Base-by-base conservation (phyloP, 805 yeast species). In the Suhomyces tanzawaensis region DNA sequence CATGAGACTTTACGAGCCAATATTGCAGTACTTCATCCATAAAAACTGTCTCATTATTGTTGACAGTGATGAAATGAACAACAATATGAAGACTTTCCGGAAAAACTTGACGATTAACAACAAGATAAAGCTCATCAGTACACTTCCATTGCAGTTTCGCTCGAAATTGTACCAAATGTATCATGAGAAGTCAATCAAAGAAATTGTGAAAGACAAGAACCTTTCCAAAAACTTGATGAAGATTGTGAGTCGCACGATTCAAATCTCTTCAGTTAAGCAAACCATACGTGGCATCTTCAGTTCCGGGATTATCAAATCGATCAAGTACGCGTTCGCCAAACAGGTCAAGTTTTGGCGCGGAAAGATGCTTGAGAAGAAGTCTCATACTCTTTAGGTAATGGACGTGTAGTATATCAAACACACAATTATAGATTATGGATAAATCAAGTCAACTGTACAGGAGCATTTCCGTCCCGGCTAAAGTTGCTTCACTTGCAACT, bases 251-350 rank as follows among this genome's bases (percentile, higher is more conserved):
- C 60, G 69, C 18, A 83, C 84, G 1, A 89, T 90, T 6, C 55
- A 69, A 68, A 29, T 63, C 64, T 54, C 93, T n/a, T 85, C 95
- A 12, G 55, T 81, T 12, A 60, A 79, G 7, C 99, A 93, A 60
- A 78, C 87, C 21, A 46, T 79, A 13, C 89, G 91, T 58, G 99
- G 99, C 0, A 51, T 91, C 1, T 65, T 87, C 29, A 88, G 95
- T 3, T 96, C 98, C 1, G 99, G 99, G 1, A 34, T 85, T 1
- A 55, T 66, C 14, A 85, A 84, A 55, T 79, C 90, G 8, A 55
- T 79, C 34, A 76, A 72, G 51, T 90, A 90, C 58, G 90, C 95
- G 4, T 65, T 75, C 59, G 95, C 87, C 33, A 90, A 90, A 61
- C 64, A 60, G 25, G 26, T 55, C 31, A 68, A 68, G 46, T 61